phyloP scores from a whole-genome alignment of 306 rosid genomes.

The Ceratonia siliqua region DNA sequence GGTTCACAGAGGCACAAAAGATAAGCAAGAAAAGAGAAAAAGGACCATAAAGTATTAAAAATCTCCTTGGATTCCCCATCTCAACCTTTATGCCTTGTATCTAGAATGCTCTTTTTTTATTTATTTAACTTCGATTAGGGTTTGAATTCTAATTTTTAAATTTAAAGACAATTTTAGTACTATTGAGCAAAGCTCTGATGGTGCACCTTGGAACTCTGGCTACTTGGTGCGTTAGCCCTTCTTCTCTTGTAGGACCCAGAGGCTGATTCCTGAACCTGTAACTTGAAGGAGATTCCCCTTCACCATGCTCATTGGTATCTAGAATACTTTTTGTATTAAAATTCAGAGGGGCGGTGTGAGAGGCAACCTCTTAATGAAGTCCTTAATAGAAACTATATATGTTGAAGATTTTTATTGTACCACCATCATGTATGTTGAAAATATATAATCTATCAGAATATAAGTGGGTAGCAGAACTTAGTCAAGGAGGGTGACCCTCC shows the following conservation, averaged over 20 bases:
- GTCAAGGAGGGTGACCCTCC: constrained; percentile 51
- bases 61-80: constrained; percentile 51
- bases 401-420: not conserved
- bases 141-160: too few relatives aligned
- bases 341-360: not conserved
- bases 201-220: too few relatives aligned
- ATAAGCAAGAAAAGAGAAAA: not conserved
- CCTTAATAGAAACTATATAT: not conserved
- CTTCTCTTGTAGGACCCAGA: too few relatives aligned
- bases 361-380: not conserved
- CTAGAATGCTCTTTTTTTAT: not conserved
- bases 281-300: too few relatives aligned
- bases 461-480: constrained; percentile 41
- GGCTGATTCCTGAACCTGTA: too few relatives aligned
- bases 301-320: too few relatives aligned
- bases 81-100: not conserved
- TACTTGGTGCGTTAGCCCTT: too few relatives aligned
- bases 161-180: too few relatives aligned
- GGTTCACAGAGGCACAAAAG: constrained; percentile 25
- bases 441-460: not conserved
- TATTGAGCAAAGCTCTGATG: too few relatives aligned
- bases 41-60: constrained; percentile 20
- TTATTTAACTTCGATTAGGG: not conserved
- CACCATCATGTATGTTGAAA: not conserved
- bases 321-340: not conserved